Evolutionary conservation across 2,329 filamentous ascomycete species (phyloP).

Genomic region (Achaetomium macrosporum): DNA sequence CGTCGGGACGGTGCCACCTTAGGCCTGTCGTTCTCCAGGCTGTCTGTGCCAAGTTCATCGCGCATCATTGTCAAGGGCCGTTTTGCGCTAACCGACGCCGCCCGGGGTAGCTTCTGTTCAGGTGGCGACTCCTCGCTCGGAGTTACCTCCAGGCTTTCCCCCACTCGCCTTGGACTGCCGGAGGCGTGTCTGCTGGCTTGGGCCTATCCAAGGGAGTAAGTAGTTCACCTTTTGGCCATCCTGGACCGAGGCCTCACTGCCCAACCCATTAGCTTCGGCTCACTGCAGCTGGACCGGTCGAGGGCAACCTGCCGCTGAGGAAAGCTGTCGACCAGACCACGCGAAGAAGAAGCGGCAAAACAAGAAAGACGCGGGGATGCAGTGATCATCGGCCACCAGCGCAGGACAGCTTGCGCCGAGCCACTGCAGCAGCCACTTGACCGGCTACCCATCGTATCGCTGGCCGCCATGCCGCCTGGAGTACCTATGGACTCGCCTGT

Average conservation of each 20-base stretch:
- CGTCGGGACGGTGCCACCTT: too few species aligned
- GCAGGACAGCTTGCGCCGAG: not conserved
- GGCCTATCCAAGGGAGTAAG: not conserved
- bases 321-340: not conserved
- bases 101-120: too few species aligned
- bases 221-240: not conserved
- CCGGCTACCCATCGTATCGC: not conserved
- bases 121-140: too few species aligned
- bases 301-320: conserved; percentile 1
- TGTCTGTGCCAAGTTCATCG: too few species aligned
- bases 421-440: conserved; percentile 5
- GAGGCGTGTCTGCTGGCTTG: not conserved
- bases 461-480: conserved; percentile 13
- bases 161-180: too few species aligned
- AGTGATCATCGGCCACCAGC: not conserved
- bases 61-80: too few species aligned
- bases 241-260: conserved; percentile 4
- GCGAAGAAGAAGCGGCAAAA: not conserved
- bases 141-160: too few species aligned
- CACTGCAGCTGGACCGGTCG: conserved; percentile 4
- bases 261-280: not conserved
- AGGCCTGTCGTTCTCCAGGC: too few species aligned
- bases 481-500: conserved; percentile 3
- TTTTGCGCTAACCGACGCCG: too few species aligned
- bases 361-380: not conserved